Evolutionary conservation across 306 rosid species (phyloP).

Genomic region (Crotalaria pallida): DNA sequence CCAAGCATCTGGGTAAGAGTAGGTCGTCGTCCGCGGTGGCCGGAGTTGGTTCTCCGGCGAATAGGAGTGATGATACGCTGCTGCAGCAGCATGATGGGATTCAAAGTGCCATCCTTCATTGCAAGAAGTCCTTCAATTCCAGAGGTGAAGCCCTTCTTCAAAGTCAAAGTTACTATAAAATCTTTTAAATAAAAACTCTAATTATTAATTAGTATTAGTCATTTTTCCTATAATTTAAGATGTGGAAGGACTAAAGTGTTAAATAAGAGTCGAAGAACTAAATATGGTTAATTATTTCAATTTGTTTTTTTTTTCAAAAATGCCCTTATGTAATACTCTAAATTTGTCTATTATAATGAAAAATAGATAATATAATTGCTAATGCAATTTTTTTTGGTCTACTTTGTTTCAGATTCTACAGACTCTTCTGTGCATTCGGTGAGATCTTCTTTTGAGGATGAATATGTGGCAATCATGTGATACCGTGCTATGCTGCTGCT

Average conservation of each 20-base stretch:
- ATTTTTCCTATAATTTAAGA: too few relatives aligned
- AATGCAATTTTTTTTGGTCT: background rate
- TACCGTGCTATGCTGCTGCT: background rate
- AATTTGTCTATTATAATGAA: background rate
- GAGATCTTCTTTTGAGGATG: conserved; percentile 43
- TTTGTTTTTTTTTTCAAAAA: too few relatives aligned
- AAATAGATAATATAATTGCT: background rate
- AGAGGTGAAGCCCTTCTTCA: conserved; percentile 37
- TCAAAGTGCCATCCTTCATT: conserved; percentile 87
- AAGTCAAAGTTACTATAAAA: too few relatives aligned
- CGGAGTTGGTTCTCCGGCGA: conserved; percentile 38
- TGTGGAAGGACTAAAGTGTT: too few relatives aligned
- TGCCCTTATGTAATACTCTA: too few relatives aligned
- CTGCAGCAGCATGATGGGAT: conserved; percentile 76
- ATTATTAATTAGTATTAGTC: too few relatives aligned
- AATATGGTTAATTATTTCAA: too few relatives aligned
- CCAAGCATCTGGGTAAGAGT: conserved; percentile 69
- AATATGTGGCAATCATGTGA: conserved; percentile 3
- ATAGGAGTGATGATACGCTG: conserved; percentile 66
- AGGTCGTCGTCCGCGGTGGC: conserved; percentile 47
- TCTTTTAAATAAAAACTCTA: background rate
- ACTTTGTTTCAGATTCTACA: conserved; percentile 25
- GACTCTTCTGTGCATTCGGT: conserved; percentile 36
- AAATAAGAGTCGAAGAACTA: too few relatives aligned
- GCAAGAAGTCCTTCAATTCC: conserved; percentile 73